Base-by-base conservation (phyloP, 345 rosid species). In the Bruguiera parviflora region DNA sequence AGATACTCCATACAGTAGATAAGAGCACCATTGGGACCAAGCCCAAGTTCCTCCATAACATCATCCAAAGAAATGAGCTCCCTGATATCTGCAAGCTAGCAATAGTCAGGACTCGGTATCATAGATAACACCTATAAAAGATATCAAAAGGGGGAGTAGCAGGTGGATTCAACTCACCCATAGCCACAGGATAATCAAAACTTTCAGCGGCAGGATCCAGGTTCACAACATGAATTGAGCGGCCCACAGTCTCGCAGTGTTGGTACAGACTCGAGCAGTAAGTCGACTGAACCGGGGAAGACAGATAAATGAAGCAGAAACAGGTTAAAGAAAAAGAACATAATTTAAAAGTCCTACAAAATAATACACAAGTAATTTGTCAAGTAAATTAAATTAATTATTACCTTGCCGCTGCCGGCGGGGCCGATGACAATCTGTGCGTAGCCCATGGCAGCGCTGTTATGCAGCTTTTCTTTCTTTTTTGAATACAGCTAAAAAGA, bases 1-100 rank as follows among this genome's bases (percentile, higher is more conserved):
- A 84, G 96, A 88, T 89, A 92, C 99, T 89, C 99, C 99, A 92
- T 92, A 82, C 97, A 88, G 79, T 94, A 89, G 65, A 91, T 74
- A 33, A 91, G 88, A 63, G 85, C 97, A 60, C 98, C 97, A 83
- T 91, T 89, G 20, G 97, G 98, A 79, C 96, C 98, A 37, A 94
- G 76, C 20, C 87, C 85, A 39, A 89, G 82, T 63, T 91, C 95
- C 82, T 91, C 93, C 98, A 94, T 94, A 9, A 94, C 97, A 78
- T 88, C 90, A 60, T 94, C 97, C 86, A 94, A 81, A 43, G 91
- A 87, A 73, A 94, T 72, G 70, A 89, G 93, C 68, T 88, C 96
- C 71, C 99, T 84, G 29, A 92, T 95, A 84, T 95, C 96, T 95
- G 82, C 81, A 79, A 57, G 28, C 21, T 61, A 51, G 57, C 20